phyloP scores from a whole-genome alignment of 73 alveolate genomes.

The Urostyla sp. region DNA sequence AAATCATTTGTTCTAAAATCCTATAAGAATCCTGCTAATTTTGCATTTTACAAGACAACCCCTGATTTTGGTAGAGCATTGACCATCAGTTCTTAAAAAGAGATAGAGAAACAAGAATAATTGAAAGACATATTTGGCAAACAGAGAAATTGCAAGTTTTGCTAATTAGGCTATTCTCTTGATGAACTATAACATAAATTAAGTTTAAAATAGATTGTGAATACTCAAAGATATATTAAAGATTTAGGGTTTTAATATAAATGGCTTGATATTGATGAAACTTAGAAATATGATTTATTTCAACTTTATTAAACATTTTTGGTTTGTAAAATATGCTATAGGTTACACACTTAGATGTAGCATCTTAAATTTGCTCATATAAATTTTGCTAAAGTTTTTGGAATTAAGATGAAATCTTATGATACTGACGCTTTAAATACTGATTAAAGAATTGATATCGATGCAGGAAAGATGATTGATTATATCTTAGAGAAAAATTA shows the following conservation, averaged over 20 bases:
- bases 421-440: background rate
- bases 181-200: slow-evolving; percentile 70
- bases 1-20: slow-evolving; percentile 63
- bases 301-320: slow-evolving; percentile 21
- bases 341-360: slow-evolving; percentile 12
- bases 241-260: slow-evolving; percentile 50
- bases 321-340: slow-evolving; percentile 51
- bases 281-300: slow-evolving; percentile 1
- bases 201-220: slow-evolving; percentile 76
- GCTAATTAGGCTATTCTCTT: slow-evolving; percentile 77
- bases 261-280: slow-evolving; percentile 38
- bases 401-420: slow-evolving; percentile 33
- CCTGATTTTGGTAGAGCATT: slow-evolving; percentile 54
- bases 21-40: slow-evolving; percentile 21
- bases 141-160: slow-evolving; percentile 67
- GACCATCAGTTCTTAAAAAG: slow-evolving; percentile 32
- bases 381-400: slow-evolving; percentile 32
- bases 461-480: slow-evolving; percentile 7
- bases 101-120: slow-evolving; percentile 56
- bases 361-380: slow-evolving; percentile 21
- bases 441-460: background rate
- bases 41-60: slow-evolving; percentile 57
- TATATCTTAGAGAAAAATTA: slow-evolving; percentile 1
- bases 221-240: slow-evolving; percentile 76
- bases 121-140: slow-evolving; percentile 61